Evolutionary conservation across 2,329 filamentous ascomycete species (phyloP), one percentile per base, ranked within the genome.

Genomic region (Septoria linicola): DNA sequence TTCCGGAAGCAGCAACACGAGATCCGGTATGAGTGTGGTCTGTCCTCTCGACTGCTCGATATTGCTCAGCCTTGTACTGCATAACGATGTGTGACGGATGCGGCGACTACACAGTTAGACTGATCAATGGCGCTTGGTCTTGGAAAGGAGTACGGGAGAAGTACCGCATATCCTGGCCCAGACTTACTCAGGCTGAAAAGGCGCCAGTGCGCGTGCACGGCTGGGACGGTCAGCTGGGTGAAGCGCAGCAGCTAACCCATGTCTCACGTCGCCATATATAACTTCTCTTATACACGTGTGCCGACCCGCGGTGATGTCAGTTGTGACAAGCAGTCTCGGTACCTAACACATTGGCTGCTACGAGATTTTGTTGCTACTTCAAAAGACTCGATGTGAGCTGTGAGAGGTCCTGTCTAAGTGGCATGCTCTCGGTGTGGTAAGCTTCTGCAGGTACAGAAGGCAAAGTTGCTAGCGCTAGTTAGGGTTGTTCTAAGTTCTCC

Each of bases 401-500:
- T n/a, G n/a, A n/a, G n/a, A n/a, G n/a, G n/a, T n/a, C n/a, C n/a
- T n/a, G n/a, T n/a, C n/a, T n/a, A 10, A 10, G 23, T 27, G 23
- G 5, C 10, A 5, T 27, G 23, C 5, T 5, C 5, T 10, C 5
- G 23, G 37, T 23, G 10, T 40, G 7, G 37, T 8, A 40, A 10
- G 19, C 37, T 40, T 23, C 37, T 41, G 37, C 37, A 41, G 37
- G 37, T 41, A 21, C 37, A n/a, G 20, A 41, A 41, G 37, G 37
- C 23, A 21, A 16, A n/a, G 20, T 21, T 27, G 23, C 10, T 27
- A 27, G 23, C 23, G 23, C 10, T 10, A 27, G 10, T 27, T 10
- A 27, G 10, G 23, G 23, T 27, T 27, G 23, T 7, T 42, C 40
- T 25, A 42, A 42, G 23, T 11, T 10, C 16, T 30, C 11, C 19